phyloP scores from a whole-genome alignment of 179 eudicot species.

The Drosera spatulata region DNA sequence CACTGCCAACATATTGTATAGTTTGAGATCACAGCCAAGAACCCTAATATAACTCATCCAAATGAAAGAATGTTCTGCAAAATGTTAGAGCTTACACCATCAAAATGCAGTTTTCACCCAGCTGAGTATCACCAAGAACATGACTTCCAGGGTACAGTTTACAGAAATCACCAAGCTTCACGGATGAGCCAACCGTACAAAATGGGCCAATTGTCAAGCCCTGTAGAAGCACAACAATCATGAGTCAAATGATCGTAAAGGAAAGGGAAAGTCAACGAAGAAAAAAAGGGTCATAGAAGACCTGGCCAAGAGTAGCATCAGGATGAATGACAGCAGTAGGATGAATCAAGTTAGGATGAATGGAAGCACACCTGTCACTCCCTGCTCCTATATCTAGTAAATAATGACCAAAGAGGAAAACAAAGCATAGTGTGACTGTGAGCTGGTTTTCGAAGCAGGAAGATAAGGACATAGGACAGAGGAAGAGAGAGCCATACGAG shows the following conservation, averaged over 20 bases:
- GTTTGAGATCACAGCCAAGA: conserved; percentile 2
- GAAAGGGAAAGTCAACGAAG: not conserved
- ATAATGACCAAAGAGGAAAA: not conserved
- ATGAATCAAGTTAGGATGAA: conserved; percentile 35
- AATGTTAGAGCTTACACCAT: conserved; percentile 43
- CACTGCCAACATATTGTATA: conserved; percentile 27
- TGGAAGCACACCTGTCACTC: conserved; percentile 11
- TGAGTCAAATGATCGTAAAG: conserved; percentile 4
- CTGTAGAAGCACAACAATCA: conserved; percentile 15
- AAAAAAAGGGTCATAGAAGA: conserved; percentile 6
- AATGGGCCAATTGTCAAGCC: conserved; percentile 93
- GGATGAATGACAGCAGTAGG: conserved; percentile 85
- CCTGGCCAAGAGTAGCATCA: conserved; percentile 64
- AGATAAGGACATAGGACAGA: too few species aligned
- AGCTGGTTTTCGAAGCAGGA: too few species aligned
- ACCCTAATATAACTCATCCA: not conserved
- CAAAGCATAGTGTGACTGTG: too few species aligned
- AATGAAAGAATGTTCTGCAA: not conserved
- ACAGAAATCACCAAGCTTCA: conserved; percentile 65
- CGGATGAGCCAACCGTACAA: conserved; percentile 81
- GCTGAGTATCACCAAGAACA: conserved; percentile 63
- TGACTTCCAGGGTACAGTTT: conserved; percentile 83
- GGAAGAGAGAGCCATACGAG: too few species aligned
- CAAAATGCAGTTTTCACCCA: conserved; percentile 75
- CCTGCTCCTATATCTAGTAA: conserved; percentile 28